A percentile compares a stretch with the other conserved stretches of the same genome.
phyloP scores from a whole-genome alignment of 768 basidiomycete species.

The Roridomyces roridus region DNA sequence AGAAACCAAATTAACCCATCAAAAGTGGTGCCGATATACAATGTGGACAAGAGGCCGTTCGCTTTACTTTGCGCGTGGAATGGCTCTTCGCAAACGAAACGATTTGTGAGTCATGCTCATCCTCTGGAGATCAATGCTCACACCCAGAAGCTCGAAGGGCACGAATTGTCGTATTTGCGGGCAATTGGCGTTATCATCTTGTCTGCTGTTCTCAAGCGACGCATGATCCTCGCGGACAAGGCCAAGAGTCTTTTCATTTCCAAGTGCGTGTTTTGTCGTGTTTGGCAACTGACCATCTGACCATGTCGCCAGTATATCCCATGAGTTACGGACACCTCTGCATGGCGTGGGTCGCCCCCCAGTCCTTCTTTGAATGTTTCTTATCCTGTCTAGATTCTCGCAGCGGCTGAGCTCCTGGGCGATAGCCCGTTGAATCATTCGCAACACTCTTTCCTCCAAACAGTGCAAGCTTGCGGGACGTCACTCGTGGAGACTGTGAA shows the following conservation, averaged over 20 bases:
- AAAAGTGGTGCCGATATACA: slow-evolving; percentile 89
- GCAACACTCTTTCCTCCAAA: slow-evolving; percentile 88
- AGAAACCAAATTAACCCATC: slow-evolving; percentile 3
- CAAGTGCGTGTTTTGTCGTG: slow-evolving; percentile 59
- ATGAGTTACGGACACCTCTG: slow-evolving; percentile 88
- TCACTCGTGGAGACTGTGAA: slow-evolving; percentile 96
- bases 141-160: slow-evolving; percentile 72
- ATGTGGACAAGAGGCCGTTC: slow-evolving; percentile 91
- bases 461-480: slow-evolving; percentile 94
- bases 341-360: slow-evolving; percentile 70
- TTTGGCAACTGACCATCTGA: neutral
- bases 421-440: slow-evolving; percentile 84
- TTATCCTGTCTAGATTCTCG: slow-evolving; percentile 65
- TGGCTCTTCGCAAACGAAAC: slow-evolving; percentile 77
- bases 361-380: neutral
- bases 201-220: slow-evolving; percentile 88
- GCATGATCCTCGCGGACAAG: slow-evolving; percentile 95
- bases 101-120: slow-evolving; percentile 67
- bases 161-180: slow-evolving; percentile 88
- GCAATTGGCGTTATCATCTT: slow-evolving; percentile 95
- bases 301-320: slow-evolving; percentile 75
- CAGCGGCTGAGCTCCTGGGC: slow-evolving; percentile 88
- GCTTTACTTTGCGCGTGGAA: slow-evolving; percentile 93
- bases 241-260: slow-evolving; percentile 93
- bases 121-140: neutral